Conservation (phyloP, 306 rosid species). For the Luffa aegyptiaca region DNA sequence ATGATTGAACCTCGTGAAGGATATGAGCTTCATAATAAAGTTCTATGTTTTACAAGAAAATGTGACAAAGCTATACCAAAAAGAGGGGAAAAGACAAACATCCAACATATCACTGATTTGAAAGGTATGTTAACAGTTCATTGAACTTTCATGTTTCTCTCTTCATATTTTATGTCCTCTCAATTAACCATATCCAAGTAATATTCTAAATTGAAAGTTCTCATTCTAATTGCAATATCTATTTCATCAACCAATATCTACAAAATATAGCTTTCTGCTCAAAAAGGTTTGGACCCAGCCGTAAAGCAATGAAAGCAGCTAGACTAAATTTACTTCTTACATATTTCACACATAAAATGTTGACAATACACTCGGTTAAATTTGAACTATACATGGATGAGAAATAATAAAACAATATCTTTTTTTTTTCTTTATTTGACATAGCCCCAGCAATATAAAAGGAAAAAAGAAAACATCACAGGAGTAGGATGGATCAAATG, state of each 20-base stretch:
- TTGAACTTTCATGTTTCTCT: neutral
- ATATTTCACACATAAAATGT: neutral
- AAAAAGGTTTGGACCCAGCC: neutral
- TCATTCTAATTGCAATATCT: neutral
- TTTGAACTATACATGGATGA: neutral
- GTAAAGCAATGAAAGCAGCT: neutral
- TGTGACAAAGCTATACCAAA: neutral
- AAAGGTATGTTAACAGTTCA: neutral
- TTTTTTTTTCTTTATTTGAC: neutral
- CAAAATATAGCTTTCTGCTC: neutral
- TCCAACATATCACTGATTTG: neutral
- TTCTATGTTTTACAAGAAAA: neutral
- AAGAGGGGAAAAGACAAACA: neutral
- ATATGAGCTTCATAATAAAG: neutral
- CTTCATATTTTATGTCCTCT: neutral
- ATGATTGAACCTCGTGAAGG: slow-evolving; percentile 14
- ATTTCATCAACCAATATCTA: neutral
- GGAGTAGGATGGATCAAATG: neutral
- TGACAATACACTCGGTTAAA: neutral
- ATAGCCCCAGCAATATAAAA: neutral
- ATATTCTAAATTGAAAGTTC: neutral
- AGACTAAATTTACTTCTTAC: neutral
- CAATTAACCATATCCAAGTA: neutral
- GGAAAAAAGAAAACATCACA: neutral
- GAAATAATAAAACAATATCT: neutral